phyloP scores from a whole-genome alignment of 2,329 filamentous ascomycete species.

The Fusarium sp. region DNA sequence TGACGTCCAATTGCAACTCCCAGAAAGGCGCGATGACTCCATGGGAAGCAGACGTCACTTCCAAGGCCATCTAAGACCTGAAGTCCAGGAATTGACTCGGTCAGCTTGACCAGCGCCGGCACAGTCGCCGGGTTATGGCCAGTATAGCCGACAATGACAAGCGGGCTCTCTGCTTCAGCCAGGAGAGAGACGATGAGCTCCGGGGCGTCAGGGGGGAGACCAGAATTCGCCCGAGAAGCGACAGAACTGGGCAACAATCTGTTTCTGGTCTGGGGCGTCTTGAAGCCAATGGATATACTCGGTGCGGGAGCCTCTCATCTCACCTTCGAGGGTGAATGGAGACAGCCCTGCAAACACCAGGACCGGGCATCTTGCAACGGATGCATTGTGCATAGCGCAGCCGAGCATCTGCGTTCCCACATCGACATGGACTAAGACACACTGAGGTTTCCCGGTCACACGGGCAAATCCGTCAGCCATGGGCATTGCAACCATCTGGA shows the following conservation, averaged over 20 bases:
- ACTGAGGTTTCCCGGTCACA: constrained; percentile 77
- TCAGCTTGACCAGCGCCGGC: constrained; percentile 71
- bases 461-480: constrained; percentile 85
- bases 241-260: constrained; percentile 86
- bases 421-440: constrained; percentile 83
- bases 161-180: constrained; percentile 10
- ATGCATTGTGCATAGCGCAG: constrained; percentile 82
- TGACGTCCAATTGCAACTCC: constrained; percentile 81
- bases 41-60: constrained; percentile 83
- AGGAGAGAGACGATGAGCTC: constrained; percentile 12
- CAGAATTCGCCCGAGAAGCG: constrained; percentile 82
- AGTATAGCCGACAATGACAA: constrained; percentile 20
- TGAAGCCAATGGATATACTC: constrained; percentile 90
- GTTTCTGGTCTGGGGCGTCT: constrained; percentile 82
- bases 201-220: constrained; percentile 56
- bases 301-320: constrained; percentile 78
- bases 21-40: constrained; percentile 72
- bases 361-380: constrained; percentile 77
- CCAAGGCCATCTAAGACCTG: constrained; percentile 80
- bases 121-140: constrained; percentile 14
- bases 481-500: constrained; percentile 82
- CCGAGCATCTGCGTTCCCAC: constrained; percentile 83
- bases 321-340: constrained; percentile 80
- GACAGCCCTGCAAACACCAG: constrained; percentile 82
- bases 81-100: constrained; percentile 73